These are phyloP conservation scores for Lepidium didymum DNA, from an alignment of 345 rosid species.

Conservation along the genomic window DNA sequence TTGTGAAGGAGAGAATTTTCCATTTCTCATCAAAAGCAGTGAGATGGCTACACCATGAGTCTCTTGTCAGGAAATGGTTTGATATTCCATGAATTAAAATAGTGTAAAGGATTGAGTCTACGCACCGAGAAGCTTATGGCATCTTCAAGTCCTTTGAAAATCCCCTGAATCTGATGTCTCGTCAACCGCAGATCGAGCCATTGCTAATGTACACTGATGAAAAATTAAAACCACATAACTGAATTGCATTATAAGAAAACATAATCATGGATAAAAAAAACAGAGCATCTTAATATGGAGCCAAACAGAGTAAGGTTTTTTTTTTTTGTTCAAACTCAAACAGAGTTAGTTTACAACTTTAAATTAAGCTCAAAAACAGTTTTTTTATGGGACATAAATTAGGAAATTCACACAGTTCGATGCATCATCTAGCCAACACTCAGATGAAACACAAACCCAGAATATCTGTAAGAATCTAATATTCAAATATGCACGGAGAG, in stretches of 20 bases:
- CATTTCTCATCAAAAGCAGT: too few species aligned
- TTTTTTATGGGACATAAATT: not conserved
- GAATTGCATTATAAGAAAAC: not conserved
- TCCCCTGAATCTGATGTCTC: slow-evolving; percentile 73
- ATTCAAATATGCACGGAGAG: not conserved
- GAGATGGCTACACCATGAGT: too few species aligned
- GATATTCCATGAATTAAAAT: not conserved
- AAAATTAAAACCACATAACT: not conserved
- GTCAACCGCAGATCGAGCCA: slow-evolving; percentile 81
- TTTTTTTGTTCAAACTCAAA: too few species aligned
- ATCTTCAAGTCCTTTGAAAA: slow-evolving; percentile 68
- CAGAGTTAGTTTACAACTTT: slow-evolving; percentile 6
- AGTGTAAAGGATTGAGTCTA: slow-evolving; percentile 6
- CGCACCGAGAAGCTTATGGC: slow-evolving; percentile 73
- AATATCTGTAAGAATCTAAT: too few species aligned
- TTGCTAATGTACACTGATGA: slow-evolving; percentile 30
- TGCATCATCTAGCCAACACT: not conserved
- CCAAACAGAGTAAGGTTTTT: not conserved
- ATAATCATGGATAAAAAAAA: not conserved
- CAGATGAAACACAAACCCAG: not conserved
- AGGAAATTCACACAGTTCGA: not conserved
- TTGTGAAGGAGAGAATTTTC: too few species aligned
- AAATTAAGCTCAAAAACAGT: not conserved
- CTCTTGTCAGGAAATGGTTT: too few species aligned
- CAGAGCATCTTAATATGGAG: too few species aligned